A percentile compares a stretch with the other conserved stretches of the same genome.
Conservation (phyloP, 148 eudicot genomes). For the Rhododendron griersonianum region DNA sequence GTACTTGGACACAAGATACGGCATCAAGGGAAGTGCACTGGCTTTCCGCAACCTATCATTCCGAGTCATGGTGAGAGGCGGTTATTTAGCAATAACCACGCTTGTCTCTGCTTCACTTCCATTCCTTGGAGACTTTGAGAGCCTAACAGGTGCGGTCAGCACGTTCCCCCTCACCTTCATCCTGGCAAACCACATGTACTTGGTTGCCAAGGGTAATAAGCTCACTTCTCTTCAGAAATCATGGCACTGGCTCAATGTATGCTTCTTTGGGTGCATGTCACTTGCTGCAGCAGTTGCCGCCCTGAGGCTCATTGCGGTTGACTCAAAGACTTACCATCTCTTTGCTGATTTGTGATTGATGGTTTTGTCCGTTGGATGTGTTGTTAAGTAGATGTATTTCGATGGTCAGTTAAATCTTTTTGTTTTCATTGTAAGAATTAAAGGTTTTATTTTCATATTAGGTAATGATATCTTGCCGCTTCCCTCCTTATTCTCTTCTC, state of each 20-base stretch:
- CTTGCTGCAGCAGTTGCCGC: conserved; percentile 69
- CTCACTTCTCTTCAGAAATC: conserved; percentile 40
- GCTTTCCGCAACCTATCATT: conserved; percentile 46
- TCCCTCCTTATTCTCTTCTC: background rate
- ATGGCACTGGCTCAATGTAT: conserved; percentile 91
- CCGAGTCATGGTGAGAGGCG: conserved; percentile 65
- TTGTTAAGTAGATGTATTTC: background rate
- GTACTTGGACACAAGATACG: conserved; percentile 76
- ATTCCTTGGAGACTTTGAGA: conserved; percentile 93
- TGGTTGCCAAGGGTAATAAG: conserved; percentile 58
- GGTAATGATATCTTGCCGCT: background rate
- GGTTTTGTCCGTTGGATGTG: background rate
- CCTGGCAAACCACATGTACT: conserved; percentile 94
- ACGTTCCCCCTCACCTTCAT: conserved; percentile 89
- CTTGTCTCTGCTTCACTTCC: conserved; percentile 76
- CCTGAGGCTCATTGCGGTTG: conserved; percentile 61
- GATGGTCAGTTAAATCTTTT: background rate
- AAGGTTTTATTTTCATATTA: background rate
- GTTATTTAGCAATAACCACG: conserved; percentile 65
- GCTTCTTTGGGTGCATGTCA: conserved; percentile 54
- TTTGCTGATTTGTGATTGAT: conserved; percentile 49
- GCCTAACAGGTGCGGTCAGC: conserved; percentile 90
- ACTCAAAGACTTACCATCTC: conserved; percentile 60
- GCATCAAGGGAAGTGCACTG: conserved; percentile 66
- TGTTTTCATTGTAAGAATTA: background rate